Conservation (phyloP, 2,329 filamentous ascomycete genomes). For the Thelonectria olida region DNA sequence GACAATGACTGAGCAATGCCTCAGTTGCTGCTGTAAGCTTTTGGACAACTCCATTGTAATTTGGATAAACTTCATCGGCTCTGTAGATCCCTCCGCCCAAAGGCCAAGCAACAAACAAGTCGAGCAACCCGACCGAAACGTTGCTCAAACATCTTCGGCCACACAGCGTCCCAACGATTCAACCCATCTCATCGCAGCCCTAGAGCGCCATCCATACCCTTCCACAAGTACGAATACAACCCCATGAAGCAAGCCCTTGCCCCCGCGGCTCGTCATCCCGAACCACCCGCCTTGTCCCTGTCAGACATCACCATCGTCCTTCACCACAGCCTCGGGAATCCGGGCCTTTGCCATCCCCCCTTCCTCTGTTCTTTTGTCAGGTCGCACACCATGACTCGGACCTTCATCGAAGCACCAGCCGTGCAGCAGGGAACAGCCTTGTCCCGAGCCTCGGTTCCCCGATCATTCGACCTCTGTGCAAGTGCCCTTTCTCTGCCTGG, state of each 20-base stretch:
- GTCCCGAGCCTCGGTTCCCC: not conserved
- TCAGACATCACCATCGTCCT: not conserved
- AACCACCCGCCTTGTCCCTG: conserved; percentile 25
- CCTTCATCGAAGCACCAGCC: not conserved
- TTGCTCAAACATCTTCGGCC: not conserved
- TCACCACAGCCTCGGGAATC: conserved; percentile 3
- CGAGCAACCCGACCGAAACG: conserved; percentile 12
- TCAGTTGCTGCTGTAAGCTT: no score
- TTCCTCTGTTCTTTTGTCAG: not conserved
- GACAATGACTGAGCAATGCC: no score
- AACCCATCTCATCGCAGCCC: not conserved
- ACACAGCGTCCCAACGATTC: not conserved
- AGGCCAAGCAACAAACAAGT: not conserved
- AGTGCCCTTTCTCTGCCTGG: no score
- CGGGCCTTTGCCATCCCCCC: not conserved
- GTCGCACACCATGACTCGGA: not conserved
- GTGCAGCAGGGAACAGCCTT: not conserved
- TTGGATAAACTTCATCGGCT: no score
- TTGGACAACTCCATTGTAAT: no score
- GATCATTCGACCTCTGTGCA: not conserved
- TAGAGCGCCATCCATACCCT: not conserved
- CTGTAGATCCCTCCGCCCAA: no score
- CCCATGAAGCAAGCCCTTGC: not conserved
- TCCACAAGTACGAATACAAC: not conserved
- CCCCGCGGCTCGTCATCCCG: conserved; percentile 28